A percentile compares a stretch with the other conserved stretches of the same genome.
Evolutionary conservation across 2,329 filamentous ascomycete genomes (phyloP).

Genomic region (Teratosphaeria zuluensis): DNA sequence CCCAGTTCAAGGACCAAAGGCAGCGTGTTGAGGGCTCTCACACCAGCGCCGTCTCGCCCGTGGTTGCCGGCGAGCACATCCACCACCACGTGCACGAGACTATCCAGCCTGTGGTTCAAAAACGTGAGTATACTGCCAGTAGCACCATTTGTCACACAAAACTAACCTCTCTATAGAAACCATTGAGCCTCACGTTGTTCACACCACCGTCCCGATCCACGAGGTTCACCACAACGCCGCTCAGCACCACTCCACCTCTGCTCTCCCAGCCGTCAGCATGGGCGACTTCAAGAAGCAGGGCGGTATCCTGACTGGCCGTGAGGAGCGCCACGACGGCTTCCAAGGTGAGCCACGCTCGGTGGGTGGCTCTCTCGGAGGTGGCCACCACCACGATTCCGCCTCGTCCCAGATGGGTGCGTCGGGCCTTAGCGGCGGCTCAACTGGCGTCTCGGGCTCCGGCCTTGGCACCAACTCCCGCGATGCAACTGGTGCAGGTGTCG

Average conservation of each 20-base stretch:
- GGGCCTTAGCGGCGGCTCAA: conserved; percentile 7
- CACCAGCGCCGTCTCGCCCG: conserved; percentile 39
- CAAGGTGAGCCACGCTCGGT: conserved; percentile 48
- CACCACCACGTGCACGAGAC: conserved; percentile 60
- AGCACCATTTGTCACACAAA: too few relatives aligned
- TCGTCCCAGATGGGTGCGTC: conserved; percentile 1
- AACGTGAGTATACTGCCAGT: too few relatives aligned
- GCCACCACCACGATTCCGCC: not conserved
- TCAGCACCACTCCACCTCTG: conserved; percentile 55
- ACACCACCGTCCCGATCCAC: conserved; percentile 63
- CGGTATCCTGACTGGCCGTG: conserved; percentile 44
- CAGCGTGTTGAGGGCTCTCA: conserved; percentile 39
- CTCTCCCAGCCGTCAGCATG: conserved; percentile 55
- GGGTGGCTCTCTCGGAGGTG: conserved; percentile 9
- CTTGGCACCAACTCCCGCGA: not conserved
- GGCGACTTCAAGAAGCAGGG: conserved; percentile 52
- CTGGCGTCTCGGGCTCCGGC: not conserved
- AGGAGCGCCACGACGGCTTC: conserved; percentile 50
- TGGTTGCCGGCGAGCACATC: conserved; percentile 51
- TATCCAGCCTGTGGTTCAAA: conserved; percentile 61
- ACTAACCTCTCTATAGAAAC: conserved; percentile 36
- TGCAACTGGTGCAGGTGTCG: not conserved
- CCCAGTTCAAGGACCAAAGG: conserved; percentile 44
- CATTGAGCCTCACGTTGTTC: conserved; percentile 55
- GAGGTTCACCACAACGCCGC: conserved; percentile 60